Evolutionary conservation across 2,329 filamentous ascomycete species (phyloP).

Genomic region (Coniochaeta pulveracea): DNA sequence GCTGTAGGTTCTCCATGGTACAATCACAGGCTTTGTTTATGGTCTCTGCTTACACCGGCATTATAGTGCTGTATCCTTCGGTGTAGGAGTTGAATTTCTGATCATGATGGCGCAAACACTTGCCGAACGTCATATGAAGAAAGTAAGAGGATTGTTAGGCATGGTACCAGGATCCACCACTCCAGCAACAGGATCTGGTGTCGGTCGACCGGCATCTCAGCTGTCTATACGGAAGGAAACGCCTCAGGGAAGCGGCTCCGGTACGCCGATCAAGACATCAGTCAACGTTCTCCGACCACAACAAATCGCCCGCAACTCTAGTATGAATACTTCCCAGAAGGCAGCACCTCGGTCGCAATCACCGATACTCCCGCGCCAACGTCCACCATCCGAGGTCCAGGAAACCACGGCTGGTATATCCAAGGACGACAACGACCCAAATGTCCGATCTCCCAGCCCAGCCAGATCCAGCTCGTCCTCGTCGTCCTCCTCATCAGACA

Average conservation of each 20-base stretch:
- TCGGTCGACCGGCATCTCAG: constrained; percentile 36
- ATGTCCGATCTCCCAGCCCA: constrained; percentile 28
- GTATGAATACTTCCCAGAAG: too few relatives aligned
- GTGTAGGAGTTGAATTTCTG: constrained; percentile 79
- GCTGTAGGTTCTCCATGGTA: constrained; percentile 42
- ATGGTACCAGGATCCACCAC: too few relatives aligned
- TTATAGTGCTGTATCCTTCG: constrained; percentile 58
- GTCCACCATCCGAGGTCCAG: too few relatives aligned
- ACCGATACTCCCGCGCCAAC: constrained; percentile 8
- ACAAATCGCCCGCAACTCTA: too few relatives aligned
- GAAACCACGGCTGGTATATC: too few relatives aligned
- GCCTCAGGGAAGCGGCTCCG: constrained; percentile 35
- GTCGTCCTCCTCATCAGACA: constrained; percentile 27
- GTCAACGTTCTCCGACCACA: too few relatives aligned
- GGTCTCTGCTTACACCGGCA: constrained; percentile 12
- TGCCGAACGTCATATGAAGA: constrained; percentile 80
- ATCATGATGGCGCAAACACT: constrained; percentile 90
- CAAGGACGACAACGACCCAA: too few relatives aligned
- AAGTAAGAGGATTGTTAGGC: constrained; percentile 82
- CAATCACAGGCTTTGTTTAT: constrained; percentile 5
- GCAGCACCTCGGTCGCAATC: too few relatives aligned
- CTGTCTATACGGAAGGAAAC: constrained; percentile 46
- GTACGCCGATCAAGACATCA: too few relatives aligned
- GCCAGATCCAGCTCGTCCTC: constrained; percentile 25
- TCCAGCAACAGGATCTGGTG: constrained; percentile 35